Base-by-base conservation (phyloP, 2,329 filamentous ascomycete species). In the Penicillium psychrosexuale region DNA sequence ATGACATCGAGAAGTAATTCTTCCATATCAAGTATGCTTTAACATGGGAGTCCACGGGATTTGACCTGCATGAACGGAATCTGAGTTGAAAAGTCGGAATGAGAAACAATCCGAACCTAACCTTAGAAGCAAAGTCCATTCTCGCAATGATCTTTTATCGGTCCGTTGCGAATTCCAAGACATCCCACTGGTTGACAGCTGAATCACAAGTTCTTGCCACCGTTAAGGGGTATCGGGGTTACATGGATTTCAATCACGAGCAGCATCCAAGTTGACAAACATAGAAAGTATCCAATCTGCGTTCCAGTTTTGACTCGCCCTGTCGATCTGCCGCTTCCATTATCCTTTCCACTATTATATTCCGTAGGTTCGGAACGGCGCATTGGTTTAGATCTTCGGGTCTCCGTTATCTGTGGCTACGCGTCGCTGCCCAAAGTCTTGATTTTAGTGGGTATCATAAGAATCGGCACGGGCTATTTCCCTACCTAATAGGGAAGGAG, bases 321-420 rank as follows among this genome's bases (percentile, higher is more conserved):
- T 47, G 44, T 47, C 46, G 38, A 53, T 56, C 45, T 33, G 45
- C 52, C 36, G 36, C 44, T 56, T 51, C 53, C 49, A 58, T 24
- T 8, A 34, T 50, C 55, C 55, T 44, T 55, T 51, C 55, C 48
- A 58, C 38, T 8, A 44, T 46, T 53, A 36, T 8, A 44, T 46
- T 53, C 53, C 30, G 24, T 51, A 47, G 53, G 47, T 47, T 47
- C 47, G 28, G 57, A 55, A 50, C 56, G 47, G 54, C 44, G 51
- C 47, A 49, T 55, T 47, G 27, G 34, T 17, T 34, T 17, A 9
- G 42, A 46, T 46, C 17, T 36, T 52, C 17, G 24, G 24, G 5
- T 27, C 36, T 19, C n/a, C 17, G 5, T 45, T 38, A 37, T 43
- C 13, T 28, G 48, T 43, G 39, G 27, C 28, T 39, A 40, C 27